Evolutionary conservation across 257 asterid species (phyloP), one percentile per base, ranked within the genome.

Genomic region (Forsythia suspensa): DNA sequence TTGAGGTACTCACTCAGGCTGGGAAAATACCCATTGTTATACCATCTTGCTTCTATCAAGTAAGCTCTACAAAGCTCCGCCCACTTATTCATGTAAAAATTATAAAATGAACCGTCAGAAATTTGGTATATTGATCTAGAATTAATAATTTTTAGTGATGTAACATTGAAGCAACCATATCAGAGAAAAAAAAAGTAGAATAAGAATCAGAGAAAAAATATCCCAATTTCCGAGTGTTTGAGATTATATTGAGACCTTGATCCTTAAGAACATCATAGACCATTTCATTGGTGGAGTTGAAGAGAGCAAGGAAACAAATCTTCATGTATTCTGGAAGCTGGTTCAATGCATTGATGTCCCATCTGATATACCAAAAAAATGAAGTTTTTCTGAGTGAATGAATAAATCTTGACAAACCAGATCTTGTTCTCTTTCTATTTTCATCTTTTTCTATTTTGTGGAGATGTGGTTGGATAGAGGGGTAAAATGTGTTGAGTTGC

Each of bases 201-300:
- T 29, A 55, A 1, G 8, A 11, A 4, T 16, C 18, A 68, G 18
- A 15, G 38, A 5, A 52, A 20, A 48, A 7, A 6, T 0, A 4
- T 83, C 84, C 91, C 93, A 82, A 43, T 69, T 78, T 82, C 61
- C 75, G 82, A 37, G 82, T 75, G 72, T 82, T 77, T 46, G 88
- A 78, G 71, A 89, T 89, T 1, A 85, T 63, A 77, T 83, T 84
- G 81, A 84, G 11, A 12, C 88, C 89, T 76, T 87, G 88, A 46
- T 89, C 91, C n/a, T n/a, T n/a, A 24, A 87, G 83, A 48, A 90
- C 89, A 82, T 77, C 93, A 65, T 87, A 86, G 67, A 85, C 82
- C 70, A 87, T 37, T 13, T 89, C 91, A 83, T 84, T 87, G 37
- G 75, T 79, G 11, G 34, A 36, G 82, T 89, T 87, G 87, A 89